Conservation (phyloP, 2,329 filamentous ascomycete species). For the Aspergillus ochraceus region DNA sequence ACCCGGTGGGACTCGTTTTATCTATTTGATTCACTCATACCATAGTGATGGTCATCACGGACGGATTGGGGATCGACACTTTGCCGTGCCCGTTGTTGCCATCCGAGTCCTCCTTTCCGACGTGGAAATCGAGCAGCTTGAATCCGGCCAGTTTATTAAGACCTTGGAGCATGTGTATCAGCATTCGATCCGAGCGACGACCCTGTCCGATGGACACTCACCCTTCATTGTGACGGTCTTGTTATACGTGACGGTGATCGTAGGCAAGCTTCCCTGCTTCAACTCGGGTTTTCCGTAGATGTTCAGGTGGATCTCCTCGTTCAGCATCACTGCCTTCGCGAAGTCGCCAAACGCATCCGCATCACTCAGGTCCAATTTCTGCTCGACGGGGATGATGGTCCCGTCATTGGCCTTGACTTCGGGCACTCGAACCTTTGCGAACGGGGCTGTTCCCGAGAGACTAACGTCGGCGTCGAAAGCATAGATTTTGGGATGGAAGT, state of each 20-base stretch:
- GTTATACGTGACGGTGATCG: conserved; percentile 55
- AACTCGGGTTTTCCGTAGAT: conserved; percentile 55
- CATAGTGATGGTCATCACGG: conserved; percentile 56
- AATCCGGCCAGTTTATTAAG: conserved; percentile 59
- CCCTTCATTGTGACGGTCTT: conserved; percentile 59
- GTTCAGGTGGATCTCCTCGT: conserved; percentile 51
- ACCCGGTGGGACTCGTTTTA: neutral
- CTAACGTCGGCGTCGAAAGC: conserved; percentile 54
- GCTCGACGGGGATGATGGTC: conserved; percentile 42
- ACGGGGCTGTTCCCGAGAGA: conserved; percentile 44
- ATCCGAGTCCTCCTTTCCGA: conserved; percentile 44
- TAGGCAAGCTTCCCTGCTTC: conserved; percentile 52
- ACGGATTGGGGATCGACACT: conserved; percentile 61
- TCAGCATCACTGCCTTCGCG: conserved; percentile 48
- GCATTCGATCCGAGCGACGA: neutral
- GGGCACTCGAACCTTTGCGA: conserved; percentile 50
- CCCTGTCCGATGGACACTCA: conserved; percentile 27
- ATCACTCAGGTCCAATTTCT: conserved; percentile 46
- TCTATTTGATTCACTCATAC: conserved; percentile 21
- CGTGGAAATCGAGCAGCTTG: conserved; percentile 49
- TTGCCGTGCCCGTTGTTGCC: conserved; percentile 56
- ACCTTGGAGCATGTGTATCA: conserved; percentile 38
- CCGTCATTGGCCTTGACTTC: conserved; percentile 45
- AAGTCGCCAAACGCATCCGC: conserved; percentile 51
- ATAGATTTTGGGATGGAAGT: conserved; percentile 56